Conservation (phyloP, 495 filamentous ascomycete species). For the Podospora comata region DNA sequence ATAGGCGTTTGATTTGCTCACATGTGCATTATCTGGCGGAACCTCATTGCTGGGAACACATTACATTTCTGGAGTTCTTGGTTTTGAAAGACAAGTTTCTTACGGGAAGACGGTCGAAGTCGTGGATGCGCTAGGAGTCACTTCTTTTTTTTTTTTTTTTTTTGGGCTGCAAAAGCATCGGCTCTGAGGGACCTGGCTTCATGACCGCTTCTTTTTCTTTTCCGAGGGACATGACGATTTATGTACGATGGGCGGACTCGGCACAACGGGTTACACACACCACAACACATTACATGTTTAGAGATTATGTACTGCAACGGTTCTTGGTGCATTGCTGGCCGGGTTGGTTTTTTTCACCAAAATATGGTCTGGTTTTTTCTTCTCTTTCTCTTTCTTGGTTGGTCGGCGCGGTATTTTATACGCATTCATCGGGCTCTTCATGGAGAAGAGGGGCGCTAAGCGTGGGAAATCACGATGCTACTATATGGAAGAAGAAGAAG, state of each 20-base stretch:
- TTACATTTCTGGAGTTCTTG: not conserved
- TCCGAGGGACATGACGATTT: not conserved
- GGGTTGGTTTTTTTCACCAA: not conserved
- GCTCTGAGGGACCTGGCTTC: slow-evolving; percentile 4
- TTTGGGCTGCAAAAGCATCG: not conserved
- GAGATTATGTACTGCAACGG: not conserved
- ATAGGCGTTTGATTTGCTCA: not conserved
- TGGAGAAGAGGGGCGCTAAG: not conserved
- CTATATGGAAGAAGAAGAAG: not conserved
- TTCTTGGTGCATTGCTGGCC: slow-evolving; percentile 4
- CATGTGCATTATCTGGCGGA: slow-evolving; percentile 2
- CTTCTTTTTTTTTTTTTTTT: not conserved
- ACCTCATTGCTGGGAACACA: not conserved
- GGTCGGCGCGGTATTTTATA: not conserved
- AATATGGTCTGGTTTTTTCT: not conserved
- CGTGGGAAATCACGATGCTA: slow-evolving; percentile 15
- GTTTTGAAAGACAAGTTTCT: not conserved
- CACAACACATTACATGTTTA: slow-evolving; percentile 3
- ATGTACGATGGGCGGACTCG: slow-evolving; percentile 2
- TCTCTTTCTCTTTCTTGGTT: slow-evolving; percentile 1
- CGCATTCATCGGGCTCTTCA: slow-evolving; percentile 9
- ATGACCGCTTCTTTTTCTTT: slow-evolving; percentile 1
- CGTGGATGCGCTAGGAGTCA: slow-evolving; percentile 6
- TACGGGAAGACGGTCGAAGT: slow-evolving; percentile 1
- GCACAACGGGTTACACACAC: not conserved